These are phyloP conservation scores for Geosmithia flava DNA, from an alignment of 2,329 filamentous ascomycete genomes.

Conservation along the genomic window DNA sequence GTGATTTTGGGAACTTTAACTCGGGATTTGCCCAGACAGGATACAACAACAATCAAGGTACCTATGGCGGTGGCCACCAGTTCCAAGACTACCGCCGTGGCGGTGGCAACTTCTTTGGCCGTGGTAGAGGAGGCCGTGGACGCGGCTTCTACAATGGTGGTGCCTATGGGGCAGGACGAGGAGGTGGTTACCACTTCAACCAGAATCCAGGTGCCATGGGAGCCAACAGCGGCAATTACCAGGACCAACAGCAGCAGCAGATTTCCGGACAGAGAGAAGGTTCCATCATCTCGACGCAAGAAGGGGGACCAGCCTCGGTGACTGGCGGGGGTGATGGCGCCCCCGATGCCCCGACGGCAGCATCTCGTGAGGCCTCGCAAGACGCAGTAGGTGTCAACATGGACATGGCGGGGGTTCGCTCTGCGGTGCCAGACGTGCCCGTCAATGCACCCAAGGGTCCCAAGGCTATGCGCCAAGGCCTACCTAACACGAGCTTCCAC, in stretches of 20 bases:
- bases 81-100: slow-evolving; percentile 67
- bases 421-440: slow-evolving; percentile 12
- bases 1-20: slow-evolving; percentile 72
- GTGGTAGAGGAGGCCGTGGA: slow-evolving; percentile 48
- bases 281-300: neutral
- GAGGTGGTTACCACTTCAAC: slow-evolving; percentile 29
- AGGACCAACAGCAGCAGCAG: slow-evolving; percentile 3
- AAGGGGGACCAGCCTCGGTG: neutral
- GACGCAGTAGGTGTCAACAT: slow-evolving; percentile 7
- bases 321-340: neutral
- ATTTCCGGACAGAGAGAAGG: too few relatives aligned
- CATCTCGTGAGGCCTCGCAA: slow-evolving; percentile 18
- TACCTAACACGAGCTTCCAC: slow-evolving; percentile 69
- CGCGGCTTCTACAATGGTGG: slow-evolving; percentile 44
- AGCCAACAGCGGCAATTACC: slow-evolving; percentile 11
- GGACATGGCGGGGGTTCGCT: slow-evolving; percentile 12
- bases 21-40: slow-evolving; percentile 59
- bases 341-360: neutral
- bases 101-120: slow-evolving; percentile 40
- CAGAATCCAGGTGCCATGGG: slow-evolving; percentile 14
- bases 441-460: slow-evolving; percentile 61
- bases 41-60: slow-evolving; percentile 65
- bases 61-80: slow-evolving; percentile 55
- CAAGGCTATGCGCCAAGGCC: slow-evolving; percentile 83
- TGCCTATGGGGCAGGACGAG: slow-evolving; percentile 23